Percentiles rank a stretch among this genome's conserved stretches.
phyloP scores from a whole-genome alignment of 257 asterid genomes.

The Knoxia roxburghii region DNA sequence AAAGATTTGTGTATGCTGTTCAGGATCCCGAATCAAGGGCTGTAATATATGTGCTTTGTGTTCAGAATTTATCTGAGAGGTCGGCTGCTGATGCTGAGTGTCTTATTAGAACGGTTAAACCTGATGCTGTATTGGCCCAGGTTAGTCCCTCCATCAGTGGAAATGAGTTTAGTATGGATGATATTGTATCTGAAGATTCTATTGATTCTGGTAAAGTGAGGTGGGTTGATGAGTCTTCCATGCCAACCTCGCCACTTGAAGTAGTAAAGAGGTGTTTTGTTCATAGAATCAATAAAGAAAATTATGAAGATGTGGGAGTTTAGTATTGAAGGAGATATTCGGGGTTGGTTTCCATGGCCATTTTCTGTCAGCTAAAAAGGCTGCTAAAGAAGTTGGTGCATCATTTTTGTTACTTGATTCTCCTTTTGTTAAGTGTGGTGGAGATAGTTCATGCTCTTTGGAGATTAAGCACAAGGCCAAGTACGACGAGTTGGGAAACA shows the following conservation, averaged over 20 bases:
- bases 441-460: constrained; percentile 17
- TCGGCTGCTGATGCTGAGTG: constrained; percentile 73
- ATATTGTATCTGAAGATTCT: constrained; percentile 11
- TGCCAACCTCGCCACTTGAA: constrained; percentile 80
- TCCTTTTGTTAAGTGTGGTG: constrained; percentile 47
- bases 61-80: constrained; percentile 81
- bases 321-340: constrained; percentile 76
- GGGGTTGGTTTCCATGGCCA: constrained; percentile 79
- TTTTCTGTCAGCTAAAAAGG: constrained; percentile 61
- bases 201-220: constrained; percentile 13
- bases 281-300: constrained; percentile 54
- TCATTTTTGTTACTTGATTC: constrained; percentile 73
- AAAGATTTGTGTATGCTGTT: constrained; percentile 74
- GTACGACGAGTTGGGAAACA: constrained; percentile 24
- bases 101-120: constrained; percentile 64
- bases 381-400: constrained; percentile 82
- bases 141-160: constrained; percentile 35
- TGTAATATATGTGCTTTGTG: constrained; percentile 59
- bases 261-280: constrained; percentile 72
- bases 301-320: constrained; percentile 68
- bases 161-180: constrained; percentile 25
- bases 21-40: constrained; percentile 57
- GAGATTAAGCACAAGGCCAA: constrained; percentile 20
- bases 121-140: constrained; percentile 93
- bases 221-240: constrained; percentile 23